Conservation (phyloP, 495 filamentous ascomycete genomes). For the Paragyromitra xinjiangensis region DNA sequence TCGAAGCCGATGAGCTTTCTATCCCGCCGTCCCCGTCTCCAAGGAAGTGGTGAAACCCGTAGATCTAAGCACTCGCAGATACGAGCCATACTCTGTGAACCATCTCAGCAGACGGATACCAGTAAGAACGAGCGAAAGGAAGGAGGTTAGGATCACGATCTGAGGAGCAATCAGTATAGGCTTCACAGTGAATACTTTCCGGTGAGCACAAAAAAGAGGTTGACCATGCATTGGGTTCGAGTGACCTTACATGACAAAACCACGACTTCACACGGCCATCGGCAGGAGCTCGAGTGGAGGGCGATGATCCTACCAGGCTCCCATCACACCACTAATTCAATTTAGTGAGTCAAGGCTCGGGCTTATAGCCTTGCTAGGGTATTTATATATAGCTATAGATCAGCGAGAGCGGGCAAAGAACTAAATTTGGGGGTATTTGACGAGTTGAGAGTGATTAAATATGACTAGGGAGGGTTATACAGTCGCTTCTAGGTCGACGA, state of each 20-base stretch:
- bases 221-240: neutral
- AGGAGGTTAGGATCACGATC: neutral
- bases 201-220: neutral
- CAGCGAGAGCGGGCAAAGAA: neutral
- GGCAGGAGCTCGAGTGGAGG: neutral
- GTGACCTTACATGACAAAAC: neutral
- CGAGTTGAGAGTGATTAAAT: neutral
- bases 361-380: neutral
- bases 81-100: neutral
- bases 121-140: neutral
- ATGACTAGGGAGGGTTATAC: neutral
- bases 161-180: neutral
- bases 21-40: no score
- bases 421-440: neutral
- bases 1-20: no score
- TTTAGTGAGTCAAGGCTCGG: neutral
- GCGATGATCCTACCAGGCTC: neutral
- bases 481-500: no score
- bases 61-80: no score
- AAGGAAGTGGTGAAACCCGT: no score
- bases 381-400: neutral
- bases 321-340: neutral
- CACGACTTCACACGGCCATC: neutral
- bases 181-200: neutral
- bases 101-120: neutral